A percentile compares a stretch with the other conserved stretches of the same genome.
Conservation (phyloP, 257 asterid genomes). For the Jaltomata sinuosa region DNA sequence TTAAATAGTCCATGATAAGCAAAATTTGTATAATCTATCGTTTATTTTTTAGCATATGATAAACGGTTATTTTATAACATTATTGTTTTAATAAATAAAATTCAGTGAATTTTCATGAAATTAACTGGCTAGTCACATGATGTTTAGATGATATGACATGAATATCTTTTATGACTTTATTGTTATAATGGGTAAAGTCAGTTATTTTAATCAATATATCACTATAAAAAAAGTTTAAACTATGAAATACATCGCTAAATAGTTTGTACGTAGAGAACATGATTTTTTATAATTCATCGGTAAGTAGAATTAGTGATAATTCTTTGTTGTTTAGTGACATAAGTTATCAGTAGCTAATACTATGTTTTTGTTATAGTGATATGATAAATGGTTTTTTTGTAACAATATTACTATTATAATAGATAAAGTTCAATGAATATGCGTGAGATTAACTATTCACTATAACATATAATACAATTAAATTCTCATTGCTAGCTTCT, state of each 20-base stretch:
- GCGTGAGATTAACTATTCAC: neutral
- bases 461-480: neutral
- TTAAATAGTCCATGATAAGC: neutral
- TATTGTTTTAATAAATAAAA: neutral
- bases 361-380: neutral
- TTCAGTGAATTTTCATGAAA: too few relatives aligned
- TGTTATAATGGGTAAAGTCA: neutral
- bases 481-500: neutral
- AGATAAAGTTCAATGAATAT: neutral
- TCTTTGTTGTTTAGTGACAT: neutral
- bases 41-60: neutral
- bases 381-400: neutral
- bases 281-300: neutral
- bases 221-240: neutral
- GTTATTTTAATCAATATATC: neutral
- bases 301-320: neutral
- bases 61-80: neutral
- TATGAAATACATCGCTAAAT: neutral
- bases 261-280: neutral
- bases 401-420: neutral
- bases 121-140: neutral
- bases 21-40: neutral
- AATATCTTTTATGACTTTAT: neutral
- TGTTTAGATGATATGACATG: neutral
- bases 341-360: neutral